Evolutionary conservation across 1,284 basidiomycete genomes (phyloP), one percentile per base, ranked within the genome.

Genomic region (Apiotrichum brassicae): DNA sequence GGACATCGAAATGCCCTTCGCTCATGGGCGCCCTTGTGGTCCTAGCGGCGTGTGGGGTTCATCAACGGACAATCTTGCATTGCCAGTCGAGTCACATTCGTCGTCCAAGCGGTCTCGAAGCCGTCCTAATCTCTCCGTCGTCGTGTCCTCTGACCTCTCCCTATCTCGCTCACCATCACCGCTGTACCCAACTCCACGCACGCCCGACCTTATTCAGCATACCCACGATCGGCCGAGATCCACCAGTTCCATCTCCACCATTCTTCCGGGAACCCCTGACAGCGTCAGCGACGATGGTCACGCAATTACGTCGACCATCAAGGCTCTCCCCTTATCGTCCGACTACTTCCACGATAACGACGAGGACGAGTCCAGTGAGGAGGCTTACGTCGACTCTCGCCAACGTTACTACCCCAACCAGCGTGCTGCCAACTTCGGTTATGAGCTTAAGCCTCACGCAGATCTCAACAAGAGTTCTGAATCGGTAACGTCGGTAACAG

Each of bases 201-300:
- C 40, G 4, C 40, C 40, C 40, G 40, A 42, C 26, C 40, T 42
- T 8, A n/a, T n/a, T n/a, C 16, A 16, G 4, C n/a, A n/a, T n/a
- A n/a, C n/a, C n/a, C n/a, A 26, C 33, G 18, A 16, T 16, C 19
- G 25, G 14, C 26, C 40, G 40, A 6, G 11, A 19, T 22, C 4
- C 26, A 28, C 40, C 26, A 42, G 40, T 28, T 42, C 40, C n/a
- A 14, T 32, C 11, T 42, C 40, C 6, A 32, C 40, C 18, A 12
- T 42, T 11, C 11, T 42, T 7, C 40, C 40, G 6, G 25, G n/a
- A 3, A 42, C 40, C 3, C 40, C 40, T 9, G 26, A 30, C 18
- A n/a, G 40, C 22, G 20, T 19, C 14, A 42, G 40, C 40, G 40
- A 42, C 26, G 40, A 42, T 12, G 40, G 40, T 6, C 40, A 42